Percentiles rank a stretch among this genome's conserved stretches.
These are phyloP conservation scores for Ceratocystis lukuohia DNA, from an alignment of 2,329 filamentous ascomycete species.

Conservation along the genomic window DNA sequence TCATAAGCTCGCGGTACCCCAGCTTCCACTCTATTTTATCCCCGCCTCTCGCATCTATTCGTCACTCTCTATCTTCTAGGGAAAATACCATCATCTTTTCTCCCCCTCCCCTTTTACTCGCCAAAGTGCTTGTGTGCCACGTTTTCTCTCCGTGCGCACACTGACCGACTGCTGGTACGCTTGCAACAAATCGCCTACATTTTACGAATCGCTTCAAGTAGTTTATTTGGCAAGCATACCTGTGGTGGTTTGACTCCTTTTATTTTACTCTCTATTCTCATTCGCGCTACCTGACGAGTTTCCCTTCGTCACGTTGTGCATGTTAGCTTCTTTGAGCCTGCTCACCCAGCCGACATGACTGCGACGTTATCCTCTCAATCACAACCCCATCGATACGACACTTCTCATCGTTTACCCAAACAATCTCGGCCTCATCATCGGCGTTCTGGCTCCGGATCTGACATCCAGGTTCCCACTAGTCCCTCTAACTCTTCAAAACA, in stretches of 20 bases:
- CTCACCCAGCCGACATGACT: slow-evolving; percentile 18
- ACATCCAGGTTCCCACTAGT: slow-evolving; percentile 4
- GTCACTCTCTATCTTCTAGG: not conserved
- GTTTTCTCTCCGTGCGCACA: not conserved
- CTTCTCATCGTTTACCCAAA: slow-evolving; percentile 16
- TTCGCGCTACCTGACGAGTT: not conserved
- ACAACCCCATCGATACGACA: slow-evolving; percentile 17
- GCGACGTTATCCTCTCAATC: slow-evolving; percentile 18
- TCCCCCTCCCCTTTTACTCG: not conserved
- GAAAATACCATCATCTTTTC: not conserved
- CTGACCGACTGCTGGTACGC: not conserved
- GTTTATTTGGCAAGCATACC: not conserved
- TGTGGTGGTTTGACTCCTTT: not conserved
- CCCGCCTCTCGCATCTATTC: not conserved
- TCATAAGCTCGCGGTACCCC: not conserved
- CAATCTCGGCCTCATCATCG: slow-evolving; percentile 18
- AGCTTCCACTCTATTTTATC: not conserved
- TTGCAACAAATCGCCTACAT: not conserved
- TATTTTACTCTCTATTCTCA: not conserved
- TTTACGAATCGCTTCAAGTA: not conserved
- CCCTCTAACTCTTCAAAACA: slow-evolving; percentile 10
- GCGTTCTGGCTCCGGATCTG: slow-evolving; percentile 17
- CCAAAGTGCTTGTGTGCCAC: not conserved
- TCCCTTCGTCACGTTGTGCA: slow-evolving; percentile 10
- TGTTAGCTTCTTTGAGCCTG: slow-evolving; percentile 4